Conservation (phyloP, 2,329 filamentous ascomycete genomes). For the Fusarium concolor region DNA sequence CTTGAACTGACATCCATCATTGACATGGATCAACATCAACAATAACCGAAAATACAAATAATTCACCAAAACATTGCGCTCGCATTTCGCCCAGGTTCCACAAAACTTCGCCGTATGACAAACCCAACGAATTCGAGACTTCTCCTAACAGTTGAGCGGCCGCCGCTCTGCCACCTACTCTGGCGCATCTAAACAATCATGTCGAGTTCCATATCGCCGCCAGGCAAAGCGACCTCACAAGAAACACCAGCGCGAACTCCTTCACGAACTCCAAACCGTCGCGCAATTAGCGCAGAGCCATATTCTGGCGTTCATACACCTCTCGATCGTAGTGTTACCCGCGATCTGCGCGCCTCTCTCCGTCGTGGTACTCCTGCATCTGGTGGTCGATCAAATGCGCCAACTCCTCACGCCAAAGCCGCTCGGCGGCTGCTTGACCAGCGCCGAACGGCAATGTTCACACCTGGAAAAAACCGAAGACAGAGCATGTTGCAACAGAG, state of each 20-base stretch:
- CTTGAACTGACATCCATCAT: slow-evolving; percentile 29
- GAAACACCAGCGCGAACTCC: slow-evolving; percentile 34
- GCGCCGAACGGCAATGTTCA: slow-evolving; percentile 69
- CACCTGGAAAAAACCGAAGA: slow-evolving; percentile 69
- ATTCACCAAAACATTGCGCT: background rate
- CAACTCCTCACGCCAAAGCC: slow-evolving; percentile 71
- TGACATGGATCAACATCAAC: slow-evolving; percentile 35
- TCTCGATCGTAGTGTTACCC: slow-evolving; percentile 52
- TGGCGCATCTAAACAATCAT: slow-evolving; percentile 32
- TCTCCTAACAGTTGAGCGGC: background rate
- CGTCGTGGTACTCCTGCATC: slow-evolving; percentile 60
- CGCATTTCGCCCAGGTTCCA: background rate
- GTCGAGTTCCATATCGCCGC: slow-evolving; percentile 32
- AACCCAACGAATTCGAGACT: background rate
- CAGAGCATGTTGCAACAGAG: slow-evolving; percentile 67
- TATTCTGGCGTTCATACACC: slow-evolving; percentile 59
- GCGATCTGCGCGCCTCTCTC: slow-evolving; percentile 54
- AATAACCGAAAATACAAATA: slow-evolving; percentile 8
- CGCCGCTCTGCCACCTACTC: background rate
- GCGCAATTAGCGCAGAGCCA: slow-evolving; percentile 51
- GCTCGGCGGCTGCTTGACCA: slow-evolving; percentile 69
- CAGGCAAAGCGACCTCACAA: slow-evolving; percentile 25
- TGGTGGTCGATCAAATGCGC: slow-evolving; percentile 56
- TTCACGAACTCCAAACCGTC: slow-evolving; percentile 47
- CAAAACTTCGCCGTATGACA: background rate